phyloP scores from a whole-genome alignment of 2,329 filamentous ascomycete species.

The Myrmaecium sp. region DNA sequence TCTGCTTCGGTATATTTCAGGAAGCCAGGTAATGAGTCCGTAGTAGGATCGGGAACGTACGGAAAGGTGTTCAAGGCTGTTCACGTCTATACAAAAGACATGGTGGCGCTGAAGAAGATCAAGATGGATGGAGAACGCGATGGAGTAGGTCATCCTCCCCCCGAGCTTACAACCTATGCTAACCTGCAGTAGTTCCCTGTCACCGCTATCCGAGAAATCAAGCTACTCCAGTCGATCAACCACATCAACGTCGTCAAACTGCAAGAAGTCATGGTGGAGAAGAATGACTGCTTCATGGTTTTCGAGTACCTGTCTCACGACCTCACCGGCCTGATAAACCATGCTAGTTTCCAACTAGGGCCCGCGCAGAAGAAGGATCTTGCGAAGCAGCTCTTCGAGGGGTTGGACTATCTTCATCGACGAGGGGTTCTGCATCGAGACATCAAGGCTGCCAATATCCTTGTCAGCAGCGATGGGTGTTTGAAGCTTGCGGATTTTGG shows the following conservation, averaged over 20 bases:
- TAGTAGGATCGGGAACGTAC: conserved; percentile 88
- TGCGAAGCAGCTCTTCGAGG: conserved; percentile 82
- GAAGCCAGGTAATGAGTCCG: conserved; percentile 94
- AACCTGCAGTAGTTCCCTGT: conserved; percentile 48
- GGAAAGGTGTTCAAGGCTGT: conserved; percentile 91
- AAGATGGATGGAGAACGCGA: conserved; percentile 87
- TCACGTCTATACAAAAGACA: conserved; percentile 73
- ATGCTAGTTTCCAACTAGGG: conserved; percentile 77
- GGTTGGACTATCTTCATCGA: conserved; percentile 81
- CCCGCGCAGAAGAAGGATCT: conserved; percentile 81
- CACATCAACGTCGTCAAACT: conserved; percentile 71
- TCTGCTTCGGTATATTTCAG: conserved; percentile 88
- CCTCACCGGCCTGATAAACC: conserved; percentile 83
- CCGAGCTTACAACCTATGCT: conserved; percentile 7
- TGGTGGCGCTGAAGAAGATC: conserved; percentile 78
- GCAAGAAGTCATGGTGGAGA: conserved; percentile 92
- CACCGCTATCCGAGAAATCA: conserved; percentile 81
- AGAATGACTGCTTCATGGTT: conserved; percentile 98
- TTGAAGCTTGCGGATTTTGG: conserved; percentile 94
- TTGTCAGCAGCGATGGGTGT: conserved; percentile 76
- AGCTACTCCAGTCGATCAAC: conserved; percentile 70
- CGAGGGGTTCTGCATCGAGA: conserved; percentile 91
- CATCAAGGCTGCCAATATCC: conserved; percentile 95
- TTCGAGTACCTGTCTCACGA: conserved; percentile 97
- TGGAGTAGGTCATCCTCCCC: conserved; percentile 30